Percentiles rank a stretch among this genome's conserved stretches.
phyloP scores from a whole-genome alignment of 345 rosid genomes.

The Melaleuca quinquenervia region DNA sequence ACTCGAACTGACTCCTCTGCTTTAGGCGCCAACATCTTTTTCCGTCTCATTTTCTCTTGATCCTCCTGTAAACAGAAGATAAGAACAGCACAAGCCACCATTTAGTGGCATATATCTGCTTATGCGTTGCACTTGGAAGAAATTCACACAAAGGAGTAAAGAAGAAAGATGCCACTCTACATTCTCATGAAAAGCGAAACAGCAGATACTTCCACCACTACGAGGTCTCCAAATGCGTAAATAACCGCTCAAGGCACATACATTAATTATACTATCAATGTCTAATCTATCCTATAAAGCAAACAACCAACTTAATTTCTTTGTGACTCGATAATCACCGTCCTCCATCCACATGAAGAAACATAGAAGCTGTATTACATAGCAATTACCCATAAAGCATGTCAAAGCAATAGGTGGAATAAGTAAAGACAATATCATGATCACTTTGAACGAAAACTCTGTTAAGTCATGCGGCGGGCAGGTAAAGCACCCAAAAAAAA shows the following conservation, averaged over 20 bases:
- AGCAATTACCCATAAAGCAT: not conserved
- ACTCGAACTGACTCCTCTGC: conserved; percentile 25
- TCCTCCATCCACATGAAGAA: not conserved
- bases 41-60: conserved; percentile 48
- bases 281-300: not conserved
- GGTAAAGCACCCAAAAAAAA: not conserved
- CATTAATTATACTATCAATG: not conserved
- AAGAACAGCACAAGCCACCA: not conserved
- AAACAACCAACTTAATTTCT: not conserved
- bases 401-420: not conserved
- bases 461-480: not conserved
- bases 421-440: not conserved
- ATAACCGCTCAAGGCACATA: not conserved
- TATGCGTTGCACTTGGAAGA: not conserved
- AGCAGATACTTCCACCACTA: not conserved
- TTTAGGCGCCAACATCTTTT: conserved; percentile 36
- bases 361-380: not conserved
- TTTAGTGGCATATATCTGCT: not conserved
- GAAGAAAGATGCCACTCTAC: not conserved
- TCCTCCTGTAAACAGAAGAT: conserved; percentile 20
- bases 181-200: not conserved
- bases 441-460: not conserved
- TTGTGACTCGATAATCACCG: not conserved
- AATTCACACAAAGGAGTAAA: not conserved
- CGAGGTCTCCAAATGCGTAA: not conserved